Evolutionary conservation across 148 eudicot genomes (phyloP), one percentile per base, ranked within the genome.

Genomic region (Chenopodium quinoa): DNA sequence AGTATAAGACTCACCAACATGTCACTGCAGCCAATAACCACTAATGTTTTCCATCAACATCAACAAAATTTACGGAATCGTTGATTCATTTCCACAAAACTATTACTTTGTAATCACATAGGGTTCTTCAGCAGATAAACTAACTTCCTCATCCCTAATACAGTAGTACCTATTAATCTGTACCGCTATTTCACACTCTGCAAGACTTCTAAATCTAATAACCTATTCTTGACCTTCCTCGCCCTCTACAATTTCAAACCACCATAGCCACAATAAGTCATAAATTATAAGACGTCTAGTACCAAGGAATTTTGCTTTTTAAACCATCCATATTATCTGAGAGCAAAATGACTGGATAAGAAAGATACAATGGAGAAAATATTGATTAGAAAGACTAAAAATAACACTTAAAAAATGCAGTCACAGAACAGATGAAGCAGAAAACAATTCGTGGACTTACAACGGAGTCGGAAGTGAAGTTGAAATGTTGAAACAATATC

Each of bases 391-490:
- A 75, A 50, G 17, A 31, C 17, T 66, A 14, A 32, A 37, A 54
- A 54, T 54, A 12, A 13, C 4, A 54, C 22, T 12, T 2, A 12
- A 56, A 50, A 56, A 56, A 56, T 56, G 62, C 22, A 56, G 62
- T 56, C 62, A 13, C 37, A 52, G 64, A 48, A 75, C 25, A 19
- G 47, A 52, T 16, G 10, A 48, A 75, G 14, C 40, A n/a, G 2
- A 2, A 8, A 40, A 27, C 7, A 37, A 22, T 40, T 40, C 52
- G 20, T 6, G 58, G 70, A 83, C 97, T 92, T 89, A 95, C 99
- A 80, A 75, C 75, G 40, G 99, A 95, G 88, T 95, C 97, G 54
- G 97, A 86, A 4, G 97, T 91, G 88, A 93, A 90, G 87, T 95
- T 91, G 52, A 92, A 95, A 83, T 92, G 88, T 63, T 92, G 97